Evolutionary conservation across 179 eudicot genomes (phyloP).

Genomic region (Silene coronaria): DNA sequence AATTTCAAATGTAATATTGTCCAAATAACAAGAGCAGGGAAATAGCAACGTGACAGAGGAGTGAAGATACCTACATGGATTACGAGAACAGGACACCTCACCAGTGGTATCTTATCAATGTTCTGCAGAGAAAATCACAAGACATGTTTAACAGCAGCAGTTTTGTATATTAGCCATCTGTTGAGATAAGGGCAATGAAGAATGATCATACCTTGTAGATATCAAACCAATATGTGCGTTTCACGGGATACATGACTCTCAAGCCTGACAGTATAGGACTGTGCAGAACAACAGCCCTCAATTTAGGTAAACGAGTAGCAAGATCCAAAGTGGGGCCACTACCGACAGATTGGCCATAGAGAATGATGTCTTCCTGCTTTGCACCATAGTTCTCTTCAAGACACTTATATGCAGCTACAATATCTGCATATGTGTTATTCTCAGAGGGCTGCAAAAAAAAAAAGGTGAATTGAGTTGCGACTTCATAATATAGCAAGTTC

Average conservation of each 20-base stretch:
- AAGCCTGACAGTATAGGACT: slow-evolving; percentile 90
- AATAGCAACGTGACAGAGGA: background rate
- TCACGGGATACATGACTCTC: slow-evolving; percentile 94
- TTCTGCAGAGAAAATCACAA: slow-evolving; percentile 48
- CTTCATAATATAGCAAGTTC: background rate
- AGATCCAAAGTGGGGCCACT: slow-evolving; percentile 96
- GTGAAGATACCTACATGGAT: slow-evolving; percentile 64
- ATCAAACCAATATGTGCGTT: slow-evolving; percentile 91
- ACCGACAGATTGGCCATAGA: slow-evolving; percentile 95
- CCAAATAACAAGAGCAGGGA: background rate
- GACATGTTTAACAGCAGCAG: background rate
- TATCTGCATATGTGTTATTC: slow-evolving; percentile 88
- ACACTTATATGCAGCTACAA: slow-evolving; percentile 92
- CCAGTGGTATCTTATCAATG: slow-evolving; percentile 76
- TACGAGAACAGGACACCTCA: slow-evolving; percentile 81
- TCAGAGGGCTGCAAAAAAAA: slow-evolving; percentile 66
- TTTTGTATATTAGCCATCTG: slow-evolving; percentile 2
- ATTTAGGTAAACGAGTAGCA: slow-evolving; percentile 75
- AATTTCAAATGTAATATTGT: background rate
- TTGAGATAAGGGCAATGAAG: background rate
- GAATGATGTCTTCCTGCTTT: slow-evolving; percentile 83
- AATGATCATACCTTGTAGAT: slow-evolving; percentile 64
- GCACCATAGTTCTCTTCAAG: slow-evolving; percentile 75
- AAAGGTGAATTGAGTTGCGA: background rate
- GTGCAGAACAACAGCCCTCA: slow-evolving; percentile 80